Evolutionary conservation across 1,284 basidiomycete species (phyloP).

Genomic region (Pascua guehoae): DNA sequence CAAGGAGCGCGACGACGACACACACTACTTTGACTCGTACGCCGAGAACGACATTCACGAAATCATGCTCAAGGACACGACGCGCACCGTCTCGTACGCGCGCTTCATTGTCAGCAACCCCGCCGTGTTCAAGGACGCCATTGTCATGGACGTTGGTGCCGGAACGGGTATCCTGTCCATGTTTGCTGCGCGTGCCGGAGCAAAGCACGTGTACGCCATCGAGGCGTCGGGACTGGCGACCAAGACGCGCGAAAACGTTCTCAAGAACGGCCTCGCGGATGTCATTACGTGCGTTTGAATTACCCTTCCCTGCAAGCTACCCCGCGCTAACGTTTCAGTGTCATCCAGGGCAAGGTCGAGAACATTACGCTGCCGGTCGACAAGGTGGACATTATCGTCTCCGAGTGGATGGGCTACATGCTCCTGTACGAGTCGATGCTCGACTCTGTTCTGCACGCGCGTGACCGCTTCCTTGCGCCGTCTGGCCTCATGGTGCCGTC

Average conservation of each 20-base stretch:
- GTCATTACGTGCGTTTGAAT: slow-evolving; percentile 62
- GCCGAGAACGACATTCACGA: slow-evolving; percentile 69
- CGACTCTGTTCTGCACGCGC: slow-evolving; percentile 71
- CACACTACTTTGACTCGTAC: slow-evolving; percentile 92
- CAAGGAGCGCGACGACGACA: slow-evolving; percentile 69
- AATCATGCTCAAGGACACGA: slow-evolving; percentile 70
- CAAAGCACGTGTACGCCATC: slow-evolving; percentile 87
- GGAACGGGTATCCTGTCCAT: slow-evolving; percentile 90
- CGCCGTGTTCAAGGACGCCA: slow-evolving; percentile 72
- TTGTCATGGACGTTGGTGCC: slow-evolving; percentile 93
- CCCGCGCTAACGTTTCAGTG: slow-evolving; percentile 49
- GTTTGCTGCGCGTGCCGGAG: slow-evolving; percentile 87
- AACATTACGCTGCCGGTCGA: slow-evolving; percentile 67
- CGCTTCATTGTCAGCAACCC: slow-evolving; percentile 86
- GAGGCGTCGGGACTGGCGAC: slow-evolving; percentile 84
- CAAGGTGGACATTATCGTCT: slow-evolving; percentile 88
- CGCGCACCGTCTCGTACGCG: slow-evolving; percentile 89
- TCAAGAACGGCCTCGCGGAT: slow-evolving; percentile 70
- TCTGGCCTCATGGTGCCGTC: slow-evolving; percentile 86
- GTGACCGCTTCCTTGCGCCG: slow-evolving; percentile 54
- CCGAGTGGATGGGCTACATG: slow-evolving; percentile 96
- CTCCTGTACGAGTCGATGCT: slow-evolving; percentile 95
- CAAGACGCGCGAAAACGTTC: slow-evolving; percentile 77
- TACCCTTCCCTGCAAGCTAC: background rate
- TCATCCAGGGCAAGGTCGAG: slow-evolving; percentile 84